Evolutionary conservation across 2,329 filamentous ascomycete species (phyloP).

Genomic region (Epichloe amarillans): DNA sequence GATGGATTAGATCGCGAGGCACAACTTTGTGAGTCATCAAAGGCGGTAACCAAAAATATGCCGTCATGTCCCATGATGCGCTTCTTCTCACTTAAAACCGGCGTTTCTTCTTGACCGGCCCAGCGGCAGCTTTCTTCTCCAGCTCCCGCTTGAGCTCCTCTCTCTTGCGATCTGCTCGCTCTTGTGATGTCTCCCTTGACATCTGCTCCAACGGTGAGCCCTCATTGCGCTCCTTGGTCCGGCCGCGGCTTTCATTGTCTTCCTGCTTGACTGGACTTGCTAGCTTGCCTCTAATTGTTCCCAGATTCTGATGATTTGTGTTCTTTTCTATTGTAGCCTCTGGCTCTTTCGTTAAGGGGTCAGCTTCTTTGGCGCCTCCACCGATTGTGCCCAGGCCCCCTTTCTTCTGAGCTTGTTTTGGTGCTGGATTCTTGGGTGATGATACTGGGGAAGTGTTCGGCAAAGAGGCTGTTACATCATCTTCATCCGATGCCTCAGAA

Average conservation of each 20-base stretch:
- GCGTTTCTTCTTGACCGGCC: constrained; percentile 42
- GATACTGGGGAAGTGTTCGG: constrained; percentile 11
- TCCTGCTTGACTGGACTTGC: constrained; percentile 7
- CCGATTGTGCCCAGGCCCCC: constrained; percentile 30
- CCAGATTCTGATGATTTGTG: constrained; percentile 15
- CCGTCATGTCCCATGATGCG: background rate
- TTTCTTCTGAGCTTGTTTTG: constrained; percentile 10
- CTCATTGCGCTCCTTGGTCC: constrained; percentile 9
- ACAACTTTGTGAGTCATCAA: background rate
- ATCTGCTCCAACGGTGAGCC: constrained; percentile 16
- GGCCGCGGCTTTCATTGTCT: constrained; percentile 13
- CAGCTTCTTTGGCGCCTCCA: constrained; percentile 13
- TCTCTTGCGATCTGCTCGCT: constrained; percentile 35
- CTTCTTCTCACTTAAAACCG: constrained; percentile 28
- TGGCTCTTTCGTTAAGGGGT: constrained; percentile 3
- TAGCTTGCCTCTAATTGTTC: constrained; percentile 19
- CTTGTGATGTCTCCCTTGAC: constrained; percentile 29
- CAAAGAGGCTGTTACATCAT: constrained; percentile 14
- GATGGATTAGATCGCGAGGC: background rate
- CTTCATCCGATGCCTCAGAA: constrained; percentile 26
- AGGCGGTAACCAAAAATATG: no score
- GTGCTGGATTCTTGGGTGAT: constrained; percentile 9
- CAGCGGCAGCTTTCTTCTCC: constrained; percentile 33
- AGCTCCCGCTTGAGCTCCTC: constrained; percentile 38
- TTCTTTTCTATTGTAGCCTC: background rate